Conservation (phyloP, 169 alveolate genomes). For the Cryptosporidium xiaoi region DNA sequence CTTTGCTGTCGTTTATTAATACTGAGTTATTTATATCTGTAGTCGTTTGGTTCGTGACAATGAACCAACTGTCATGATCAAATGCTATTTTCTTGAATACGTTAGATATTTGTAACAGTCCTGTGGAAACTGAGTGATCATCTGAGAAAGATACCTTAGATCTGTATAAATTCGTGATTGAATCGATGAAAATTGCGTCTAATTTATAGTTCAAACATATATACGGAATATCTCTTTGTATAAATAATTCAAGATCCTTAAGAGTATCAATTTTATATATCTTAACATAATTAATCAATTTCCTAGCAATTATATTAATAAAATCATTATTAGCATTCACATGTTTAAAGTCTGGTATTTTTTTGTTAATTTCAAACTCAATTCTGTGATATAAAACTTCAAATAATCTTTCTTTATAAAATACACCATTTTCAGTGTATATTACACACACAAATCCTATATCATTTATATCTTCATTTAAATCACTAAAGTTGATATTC, state of each 20-base stretch:
- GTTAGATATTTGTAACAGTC: constrained; percentile 45
- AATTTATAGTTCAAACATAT: constrained; percentile 29
- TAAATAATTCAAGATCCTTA: neutral
- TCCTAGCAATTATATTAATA: neutral
- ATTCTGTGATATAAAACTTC: constrained; percentile 20
- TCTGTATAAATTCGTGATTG: constrained; percentile 45
- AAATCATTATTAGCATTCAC: neutral
- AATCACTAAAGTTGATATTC: neutral
- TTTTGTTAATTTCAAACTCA: constrained; percentile 9
- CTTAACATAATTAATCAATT: constrained; percentile 24
- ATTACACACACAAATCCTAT: constrained; percentile 49
- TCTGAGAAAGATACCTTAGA: constrained; percentile 62
- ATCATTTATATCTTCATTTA: neutral
- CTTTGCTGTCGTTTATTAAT: neutral
- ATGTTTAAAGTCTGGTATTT: neutral
- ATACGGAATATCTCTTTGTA: constrained; percentile 33
- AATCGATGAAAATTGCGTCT: constrained; percentile 58
- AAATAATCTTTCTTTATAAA: constrained; percentile 20
- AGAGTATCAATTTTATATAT: constrained; percentile 9
- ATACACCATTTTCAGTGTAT: constrained; percentile 56
- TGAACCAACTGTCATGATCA: constrained; percentile 53
- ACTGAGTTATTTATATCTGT: constrained; percentile 12
- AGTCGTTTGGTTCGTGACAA: constrained; percentile 65
- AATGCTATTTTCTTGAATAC: constrained; percentile 33
- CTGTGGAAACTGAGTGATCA: constrained; percentile 2